Conservation (phyloP, 108 stramenopile genomes). For the Nitzschia sp. region DNA sequence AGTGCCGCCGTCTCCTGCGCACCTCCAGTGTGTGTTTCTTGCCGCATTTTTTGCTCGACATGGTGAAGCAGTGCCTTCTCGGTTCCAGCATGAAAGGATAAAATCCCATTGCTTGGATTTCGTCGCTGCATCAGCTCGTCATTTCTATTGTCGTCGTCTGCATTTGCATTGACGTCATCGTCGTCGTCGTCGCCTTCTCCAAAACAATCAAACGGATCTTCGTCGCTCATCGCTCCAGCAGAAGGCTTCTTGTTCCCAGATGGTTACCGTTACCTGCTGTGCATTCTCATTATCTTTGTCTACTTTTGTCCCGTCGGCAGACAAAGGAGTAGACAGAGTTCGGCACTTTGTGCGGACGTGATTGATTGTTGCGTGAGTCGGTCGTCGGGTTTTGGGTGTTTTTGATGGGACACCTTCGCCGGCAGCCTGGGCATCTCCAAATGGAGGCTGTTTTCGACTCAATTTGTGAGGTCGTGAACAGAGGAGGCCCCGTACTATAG, state of each 20-base stretch:
- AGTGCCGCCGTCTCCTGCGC: conserved; percentile 6
- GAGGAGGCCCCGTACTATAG: too few relatives aligned
- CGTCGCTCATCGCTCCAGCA: conserved; percentile 15
- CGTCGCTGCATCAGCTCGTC: conserved; percentile 16
- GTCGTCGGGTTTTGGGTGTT: too few relatives aligned
- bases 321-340: too few relatives aligned
- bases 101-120: conserved; percentile 55
- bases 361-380: too few relatives aligned
- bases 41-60: conserved; percentile 45
- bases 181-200: conserved; percentile 40
- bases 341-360: too few relatives aligned
- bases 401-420: too few relatives aligned
- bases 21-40: background rate
- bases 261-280: too few relatives aligned
- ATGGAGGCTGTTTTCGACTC: too few relatives aligned
- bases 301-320: too few relatives aligned
- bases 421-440: too few relatives aligned
- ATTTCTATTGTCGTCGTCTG: background rate
- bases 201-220: conserved; percentile 53
- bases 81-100: conserved; percentile 61
- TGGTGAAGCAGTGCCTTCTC: conserved; percentile 62
- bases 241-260: background rate
- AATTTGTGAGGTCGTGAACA: too few relatives aligned
- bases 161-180: conserved; percentile 9
- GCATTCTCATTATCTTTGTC: too few relatives aligned